phyloP scores from a whole-genome alignment of 1,284 basidiomycete species.

The Fistulinella staudtii region DNA sequence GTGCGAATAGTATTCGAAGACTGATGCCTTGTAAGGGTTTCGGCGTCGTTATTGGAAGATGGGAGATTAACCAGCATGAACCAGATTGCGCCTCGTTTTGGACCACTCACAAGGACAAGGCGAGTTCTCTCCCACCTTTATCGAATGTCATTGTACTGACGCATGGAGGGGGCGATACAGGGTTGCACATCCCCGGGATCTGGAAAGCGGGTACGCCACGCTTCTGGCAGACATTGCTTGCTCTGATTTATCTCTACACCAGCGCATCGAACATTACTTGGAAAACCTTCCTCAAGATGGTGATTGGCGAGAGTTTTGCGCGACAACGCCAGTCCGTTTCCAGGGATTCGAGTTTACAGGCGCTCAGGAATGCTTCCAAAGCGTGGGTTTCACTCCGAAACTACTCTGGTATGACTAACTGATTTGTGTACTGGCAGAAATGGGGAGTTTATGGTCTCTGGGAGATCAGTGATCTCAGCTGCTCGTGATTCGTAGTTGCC shows the following conservation, averaged over 20 bases:
- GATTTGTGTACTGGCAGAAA: constrained; percentile 7
- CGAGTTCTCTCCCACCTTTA: neutral
- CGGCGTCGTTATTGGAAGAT: constrained; percentile 20
- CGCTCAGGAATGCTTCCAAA: constrained; percentile 22
- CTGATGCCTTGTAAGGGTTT: constrained; percentile 16
- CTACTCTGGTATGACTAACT: neutral
- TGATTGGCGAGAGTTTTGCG: constrained; percentile 31
- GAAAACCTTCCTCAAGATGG: constrained; percentile 22
- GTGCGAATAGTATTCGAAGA: neutral
- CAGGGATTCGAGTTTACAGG: constrained; percentile 21
- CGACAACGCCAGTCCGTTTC: constrained; percentile 29
- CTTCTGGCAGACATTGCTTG: neutral
- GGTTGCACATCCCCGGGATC: constrained; percentile 18
- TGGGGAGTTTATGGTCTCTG: constrained; percentile 22
- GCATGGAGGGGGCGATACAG: neutral
- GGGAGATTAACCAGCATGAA: constrained; percentile 20
- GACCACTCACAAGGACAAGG: constrained; percentile 22
- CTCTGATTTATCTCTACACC: neutral
- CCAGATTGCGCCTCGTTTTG: constrained; percentile 23
- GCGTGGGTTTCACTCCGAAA: constrained; percentile 4
- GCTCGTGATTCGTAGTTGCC: no score
- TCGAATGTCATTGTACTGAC: neutral
- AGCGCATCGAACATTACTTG: constrained; percentile 26
- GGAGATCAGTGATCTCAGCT: constrained; percentile 22
- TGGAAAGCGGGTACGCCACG: constrained; percentile 13